A percentile compares a stretch with the other conserved stretches of the same genome.
Conservation (phyloP, 1,284 basidiomycete genomes). For the Moesziomyces sp. region DNA sequence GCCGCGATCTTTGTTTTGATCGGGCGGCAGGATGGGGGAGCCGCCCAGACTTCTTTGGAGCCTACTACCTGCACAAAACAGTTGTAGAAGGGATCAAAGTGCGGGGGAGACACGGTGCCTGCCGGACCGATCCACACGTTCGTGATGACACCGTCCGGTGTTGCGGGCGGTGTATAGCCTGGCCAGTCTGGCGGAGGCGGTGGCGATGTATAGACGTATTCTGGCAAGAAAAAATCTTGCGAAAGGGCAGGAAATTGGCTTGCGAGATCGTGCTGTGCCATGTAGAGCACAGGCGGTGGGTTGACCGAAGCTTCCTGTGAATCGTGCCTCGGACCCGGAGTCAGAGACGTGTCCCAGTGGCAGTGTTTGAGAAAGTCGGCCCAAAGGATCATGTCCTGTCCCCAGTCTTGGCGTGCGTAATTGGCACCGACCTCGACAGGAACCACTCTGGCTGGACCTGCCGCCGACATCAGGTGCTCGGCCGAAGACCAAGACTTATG, state of each 20-base stretch:
- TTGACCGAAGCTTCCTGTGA: too few species aligned
- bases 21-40: slow-evolving; percentile 72
- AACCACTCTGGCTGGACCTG: slow-evolving; percentile 80
- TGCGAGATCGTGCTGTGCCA: slow-evolving; percentile 89
- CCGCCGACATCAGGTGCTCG: slow-evolving; percentile 25
- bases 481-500: slow-evolving; percentile 69
- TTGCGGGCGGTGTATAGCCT: slow-evolving; percentile 76
- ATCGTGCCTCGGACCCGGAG: slow-evolving; percentile 4
- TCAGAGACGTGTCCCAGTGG: slow-evolving; percentile 67
- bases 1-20: not conserved
- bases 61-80: slow-evolving; percentile 90
- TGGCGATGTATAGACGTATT: slow-evolving; percentile 84
- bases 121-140: slow-evolving; percentile 90
- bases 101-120: slow-evolving; percentile 83
- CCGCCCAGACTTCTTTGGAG: slow-evolving; percentile 89
- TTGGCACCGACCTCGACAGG: slow-evolving; percentile 89
- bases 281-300: slow-evolving; percentile 73
- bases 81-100: slow-evolving; percentile 95
- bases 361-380: slow-evolving; percentile 77
- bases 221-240: slow-evolving; percentile 81
- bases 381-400: slow-evolving; percentile 82
- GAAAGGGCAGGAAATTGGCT: slow-evolving; percentile 83
- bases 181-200: slow-evolving; percentile 44
- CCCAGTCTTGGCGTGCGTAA: slow-evolving; percentile 85
- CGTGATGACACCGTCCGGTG: slow-evolving; percentile 75